These are phyloP conservation scores for Trichoderma arundinaceum DNA, from an alignment of 2,329 filamentous ascomycete genomes.

Conservation along the genomic window DNA sequence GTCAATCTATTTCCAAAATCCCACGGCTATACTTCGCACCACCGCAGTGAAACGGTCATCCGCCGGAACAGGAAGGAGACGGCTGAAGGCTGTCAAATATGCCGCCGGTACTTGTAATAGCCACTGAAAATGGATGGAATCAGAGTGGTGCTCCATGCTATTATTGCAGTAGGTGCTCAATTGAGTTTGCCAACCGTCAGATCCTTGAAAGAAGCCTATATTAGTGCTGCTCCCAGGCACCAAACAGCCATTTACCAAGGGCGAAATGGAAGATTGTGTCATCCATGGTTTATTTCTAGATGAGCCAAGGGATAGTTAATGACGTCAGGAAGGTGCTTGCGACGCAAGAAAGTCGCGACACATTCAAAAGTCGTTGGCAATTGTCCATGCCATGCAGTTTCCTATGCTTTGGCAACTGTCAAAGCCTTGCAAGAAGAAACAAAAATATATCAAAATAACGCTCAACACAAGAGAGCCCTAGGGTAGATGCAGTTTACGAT, in stretches of 20 bases:
- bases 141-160: background rate
- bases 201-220: background rate
- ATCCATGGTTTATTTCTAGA: background rate
- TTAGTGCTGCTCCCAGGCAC: background rate
- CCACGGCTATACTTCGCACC: background rate
- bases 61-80: conserved; percentile 13
- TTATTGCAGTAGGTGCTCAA: background rate
- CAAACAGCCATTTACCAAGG: background rate
- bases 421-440: background rate
- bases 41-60: background rate
- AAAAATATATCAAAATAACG: background rate
- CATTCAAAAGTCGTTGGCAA: too few relatives aligned
- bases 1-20: background rate
- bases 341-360: background rate
- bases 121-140: background rate
- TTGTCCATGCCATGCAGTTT: background rate
- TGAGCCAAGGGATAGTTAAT: background rate
- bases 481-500: background rate
- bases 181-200: background rate
- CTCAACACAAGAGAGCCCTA: background rate
- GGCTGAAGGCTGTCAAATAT: background rate
- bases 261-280: background rate
- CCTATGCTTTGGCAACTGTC: background rate
- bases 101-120: too few relatives aligned
- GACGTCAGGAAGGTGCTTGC: conserved; percentile 9